A percentile compares a stretch with the other conserved stretches of the same genome.
Evolutionary conservation across 345 rosid genomes (phyloP).

Genomic region (Populus nigra): DNA sequence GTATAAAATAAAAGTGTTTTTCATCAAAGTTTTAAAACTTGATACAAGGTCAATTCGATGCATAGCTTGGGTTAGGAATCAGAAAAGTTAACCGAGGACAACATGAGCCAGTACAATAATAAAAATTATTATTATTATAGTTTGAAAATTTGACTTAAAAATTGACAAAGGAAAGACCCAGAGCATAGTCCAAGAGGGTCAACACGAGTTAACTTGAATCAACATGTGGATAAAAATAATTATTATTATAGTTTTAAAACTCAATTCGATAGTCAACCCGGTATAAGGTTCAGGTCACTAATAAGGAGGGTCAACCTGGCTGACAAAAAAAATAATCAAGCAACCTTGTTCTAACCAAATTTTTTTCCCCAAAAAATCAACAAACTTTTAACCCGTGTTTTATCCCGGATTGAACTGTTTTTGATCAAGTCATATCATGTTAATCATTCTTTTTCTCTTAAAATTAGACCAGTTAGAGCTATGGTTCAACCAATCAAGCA

Average conservation of each 20-base stretch:
- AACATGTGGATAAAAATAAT: no score
- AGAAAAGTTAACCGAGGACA: fast-evolving
- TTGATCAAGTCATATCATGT: fast-evolving
- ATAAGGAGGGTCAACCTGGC: fast-evolving
- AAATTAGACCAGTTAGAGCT: fast-evolving
- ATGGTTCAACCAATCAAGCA: fast-evolving
- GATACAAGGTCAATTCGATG: fast-evolving
- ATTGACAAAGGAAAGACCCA: fast-evolving
- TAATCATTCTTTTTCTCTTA: no score
- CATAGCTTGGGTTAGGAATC: fast-evolving
- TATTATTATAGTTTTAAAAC: no score
- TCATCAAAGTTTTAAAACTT: no score
- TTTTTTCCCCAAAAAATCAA: no score
- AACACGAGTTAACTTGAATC: no score
- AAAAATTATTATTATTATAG: no score
- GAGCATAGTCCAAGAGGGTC: fast-evolving
- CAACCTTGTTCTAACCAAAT: no score
- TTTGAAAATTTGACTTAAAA: fast-evolving
- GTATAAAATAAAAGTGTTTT: no score
- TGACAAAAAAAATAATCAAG: no score
- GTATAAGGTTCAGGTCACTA: fast-evolving
- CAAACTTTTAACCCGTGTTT: fast-evolving
- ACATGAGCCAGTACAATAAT: fast-evolving
- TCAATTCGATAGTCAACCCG: fast-evolving
- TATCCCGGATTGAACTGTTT: fast-evolving